Evolutionary conservation across 2,329 filamentous ascomycete genomes (phyloP).

Genomic region (Cordyceps pruinosa): DNA sequence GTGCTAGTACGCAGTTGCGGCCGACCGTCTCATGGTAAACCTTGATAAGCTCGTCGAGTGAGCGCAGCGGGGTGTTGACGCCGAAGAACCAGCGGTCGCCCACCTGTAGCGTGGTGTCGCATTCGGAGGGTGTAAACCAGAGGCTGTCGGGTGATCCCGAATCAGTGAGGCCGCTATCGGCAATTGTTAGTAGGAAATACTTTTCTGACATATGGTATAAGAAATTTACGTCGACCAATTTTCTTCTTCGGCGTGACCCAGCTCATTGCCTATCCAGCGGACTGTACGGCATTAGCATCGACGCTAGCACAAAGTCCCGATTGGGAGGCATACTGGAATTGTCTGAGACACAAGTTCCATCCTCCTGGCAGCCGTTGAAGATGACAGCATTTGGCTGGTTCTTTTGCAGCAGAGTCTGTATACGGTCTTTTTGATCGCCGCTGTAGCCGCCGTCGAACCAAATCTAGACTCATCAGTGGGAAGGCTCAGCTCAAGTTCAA

Average conservation of each 20-base stretch:
- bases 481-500: not conserved
- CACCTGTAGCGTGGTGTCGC: conserved; percentile 21
- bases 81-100: conserved; percentile 21
- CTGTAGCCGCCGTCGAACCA: conserved; percentile 24
- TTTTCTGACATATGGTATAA: too few species aligned
- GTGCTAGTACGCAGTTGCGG: conserved; percentile 20
- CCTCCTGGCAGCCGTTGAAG: conserved; percentile 19
- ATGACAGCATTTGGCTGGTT: conserved; percentile 19
- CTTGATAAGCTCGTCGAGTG: conserved; percentile 19
- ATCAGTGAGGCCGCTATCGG: conserved; percentile 11
- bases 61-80: conserved; percentile 16
- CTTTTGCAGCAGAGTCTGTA: conserved; percentile 17
- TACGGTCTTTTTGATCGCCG: conserved; percentile 16
- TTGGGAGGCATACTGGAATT: conserved; percentile 8
- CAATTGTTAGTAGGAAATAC: not conserved
- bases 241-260: conserved; percentile 18
- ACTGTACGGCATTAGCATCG: not conserved
- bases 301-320: too few species aligned
- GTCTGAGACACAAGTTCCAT: conserved; percentile 18
- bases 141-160: conserved; percentile 19
- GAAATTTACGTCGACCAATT: conserved; percentile 22
- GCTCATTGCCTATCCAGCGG: conserved; percentile 21
- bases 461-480: conserved; percentile 14
- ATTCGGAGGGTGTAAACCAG: conserved; percentile 19
- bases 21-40: conserved; percentile 22